Evolutionary conservation across 768 basidiomycete genomes (phyloP).

Genomic region (Panaeolus cyanescens): DNA sequence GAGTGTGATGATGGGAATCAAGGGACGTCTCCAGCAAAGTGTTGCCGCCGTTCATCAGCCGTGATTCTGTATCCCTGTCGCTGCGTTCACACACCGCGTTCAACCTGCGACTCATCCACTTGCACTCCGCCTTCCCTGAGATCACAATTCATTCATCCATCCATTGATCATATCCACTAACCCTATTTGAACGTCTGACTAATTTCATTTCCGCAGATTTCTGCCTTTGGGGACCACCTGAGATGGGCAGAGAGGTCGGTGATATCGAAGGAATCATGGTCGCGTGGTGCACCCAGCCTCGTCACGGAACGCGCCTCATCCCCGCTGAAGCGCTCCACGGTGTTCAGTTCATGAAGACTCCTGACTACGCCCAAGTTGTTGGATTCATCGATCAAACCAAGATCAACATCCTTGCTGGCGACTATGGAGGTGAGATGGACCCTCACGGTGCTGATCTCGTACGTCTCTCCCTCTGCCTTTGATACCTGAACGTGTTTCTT

Average conservation of each 20-base stretch:
- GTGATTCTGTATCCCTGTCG: too few species aligned
- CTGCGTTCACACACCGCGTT: too few species aligned
- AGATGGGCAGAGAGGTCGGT: slow-evolving; percentile 53
- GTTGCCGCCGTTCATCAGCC: too few species aligned
- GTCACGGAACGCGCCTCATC: slow-evolving; percentile 69
- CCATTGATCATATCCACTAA: background rate
- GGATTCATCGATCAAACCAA: slow-evolving; percentile 64
- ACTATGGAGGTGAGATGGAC: slow-evolving; percentile 80
- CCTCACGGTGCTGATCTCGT: slow-evolving; percentile 65
- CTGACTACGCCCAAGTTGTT: slow-evolving; percentile 59
- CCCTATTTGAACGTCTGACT: background rate
- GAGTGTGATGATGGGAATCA: too few species aligned
- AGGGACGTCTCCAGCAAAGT: too few species aligned
- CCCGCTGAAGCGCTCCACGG: slow-evolving; percentile 60
- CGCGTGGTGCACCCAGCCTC: slow-evolving; percentile 70
- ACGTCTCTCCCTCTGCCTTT: slow-evolving; percentile 3
- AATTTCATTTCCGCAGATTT: slow-evolving; percentile 49
- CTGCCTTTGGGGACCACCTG: slow-evolving; percentile 60
- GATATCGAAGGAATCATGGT: slow-evolving; percentile 70
- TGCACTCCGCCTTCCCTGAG: too few species aligned
- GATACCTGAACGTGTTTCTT: background rate
- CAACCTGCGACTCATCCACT: too few species aligned
- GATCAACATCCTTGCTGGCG: slow-evolving; percentile 52
- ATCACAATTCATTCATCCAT: too few species aligned
- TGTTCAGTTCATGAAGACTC: slow-evolving; percentile 61